A percentile compares a stretch with the other conserved stretches of the same genome.
Conservation (phyloP, 345 rosid genomes). For the Jatropha curcas region DNA sequence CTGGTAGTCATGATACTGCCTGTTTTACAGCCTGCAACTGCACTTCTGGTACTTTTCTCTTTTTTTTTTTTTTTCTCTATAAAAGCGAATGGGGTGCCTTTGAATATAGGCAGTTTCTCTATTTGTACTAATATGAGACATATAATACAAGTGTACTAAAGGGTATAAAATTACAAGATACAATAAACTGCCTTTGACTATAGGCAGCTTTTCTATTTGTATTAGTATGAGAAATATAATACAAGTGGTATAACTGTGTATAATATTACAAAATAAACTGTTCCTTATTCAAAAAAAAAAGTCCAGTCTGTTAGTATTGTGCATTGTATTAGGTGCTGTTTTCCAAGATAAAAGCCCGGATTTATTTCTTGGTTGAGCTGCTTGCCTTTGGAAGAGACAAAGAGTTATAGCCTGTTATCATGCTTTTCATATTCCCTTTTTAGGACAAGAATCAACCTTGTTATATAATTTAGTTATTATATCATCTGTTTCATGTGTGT, state of each 20-base stretch:
- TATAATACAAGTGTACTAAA: too few species aligned
- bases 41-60: constrained; percentile 61
- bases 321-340: background rate
- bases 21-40: constrained; percentile 93
- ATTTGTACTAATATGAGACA: too few species aligned
- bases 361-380: background rate
- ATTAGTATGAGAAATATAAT: too few species aligned
- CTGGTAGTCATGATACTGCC: constrained; percentile 38
- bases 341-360: background rate
- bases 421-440: background rate
- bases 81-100: too few species aligned
- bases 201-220: too few species aligned
- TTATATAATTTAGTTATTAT: background rate
- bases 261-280: too few species aligned
- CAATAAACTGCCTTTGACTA: too few species aligned
- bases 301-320: background rate
- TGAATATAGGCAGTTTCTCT: too few species aligned
- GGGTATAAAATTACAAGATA: too few species aligned
- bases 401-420: background rate
- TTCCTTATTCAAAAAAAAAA: too few species aligned
- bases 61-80: background rate
- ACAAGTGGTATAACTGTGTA: too few species aligned
- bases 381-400: background rate
- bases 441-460: background rate
- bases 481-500: background rate